Evolutionary conservation across 2,329 filamentous ascomycete genomes (phyloP).

Genomic region (Pseudopyrenochaeta lycopersici): DNA sequence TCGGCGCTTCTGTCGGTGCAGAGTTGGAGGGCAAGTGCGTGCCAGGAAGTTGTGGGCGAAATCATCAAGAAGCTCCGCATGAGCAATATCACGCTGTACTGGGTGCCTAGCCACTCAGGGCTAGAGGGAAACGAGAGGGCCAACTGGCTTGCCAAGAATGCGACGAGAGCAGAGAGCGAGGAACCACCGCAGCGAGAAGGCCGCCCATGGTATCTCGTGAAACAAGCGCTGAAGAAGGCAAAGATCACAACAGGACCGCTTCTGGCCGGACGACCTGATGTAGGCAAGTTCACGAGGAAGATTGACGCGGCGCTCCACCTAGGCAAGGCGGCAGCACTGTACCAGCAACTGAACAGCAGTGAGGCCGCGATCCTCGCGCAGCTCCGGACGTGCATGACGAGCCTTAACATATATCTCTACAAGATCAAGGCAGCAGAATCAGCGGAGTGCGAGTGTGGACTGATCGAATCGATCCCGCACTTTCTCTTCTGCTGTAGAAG

Average conservation of each 20-base stretch:
- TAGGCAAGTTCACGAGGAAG: too few relatives aligned
- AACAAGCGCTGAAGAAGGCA: background rate
- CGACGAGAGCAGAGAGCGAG: constrained; percentile 17
- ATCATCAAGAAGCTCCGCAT: constrained; percentile 17
- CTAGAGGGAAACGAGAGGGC: constrained; percentile 22
- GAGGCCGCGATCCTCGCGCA: too few relatives aligned
- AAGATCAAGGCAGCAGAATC: too few relatives aligned
- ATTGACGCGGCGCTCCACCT: too few relatives aligned
- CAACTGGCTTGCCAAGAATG: constrained; percentile 17
- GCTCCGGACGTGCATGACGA: too few relatives aligned
- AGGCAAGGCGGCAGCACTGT: too few relatives aligned
- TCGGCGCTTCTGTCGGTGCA: background rate
- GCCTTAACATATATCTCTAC: too few relatives aligned
- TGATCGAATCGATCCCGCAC: too few relatives aligned
- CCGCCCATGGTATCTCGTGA: background rate
- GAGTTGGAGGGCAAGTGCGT: constrained; percentile 8
- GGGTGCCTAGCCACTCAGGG: constrained; percentile 18
- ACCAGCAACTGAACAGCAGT: too few relatives aligned
- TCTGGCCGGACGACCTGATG: too few relatives aligned
- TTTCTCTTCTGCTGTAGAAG: too few relatives aligned
- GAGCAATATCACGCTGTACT: constrained; percentile 25
- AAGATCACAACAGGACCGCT: background rate
- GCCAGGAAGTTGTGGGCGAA: constrained; percentile 10
- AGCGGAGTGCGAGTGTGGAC: too few relatives aligned
- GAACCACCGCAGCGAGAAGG: constrained; percentile 15